Conservation (phyloP, 257 asterid species). For the Solanum chilense region DNA sequence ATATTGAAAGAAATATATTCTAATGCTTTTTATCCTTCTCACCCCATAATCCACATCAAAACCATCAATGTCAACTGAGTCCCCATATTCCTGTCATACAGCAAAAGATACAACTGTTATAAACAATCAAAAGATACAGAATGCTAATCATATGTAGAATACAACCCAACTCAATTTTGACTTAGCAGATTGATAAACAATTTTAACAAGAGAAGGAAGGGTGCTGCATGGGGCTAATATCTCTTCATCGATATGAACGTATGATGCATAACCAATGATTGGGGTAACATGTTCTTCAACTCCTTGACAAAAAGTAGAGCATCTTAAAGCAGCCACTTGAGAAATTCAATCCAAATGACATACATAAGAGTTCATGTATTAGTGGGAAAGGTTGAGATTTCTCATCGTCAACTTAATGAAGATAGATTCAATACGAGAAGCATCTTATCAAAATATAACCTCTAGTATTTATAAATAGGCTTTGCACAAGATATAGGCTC, state of each 20-base stretch:
- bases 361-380: background rate
- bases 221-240: background rate
- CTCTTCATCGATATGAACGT: background rate
- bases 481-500: too few relatives aligned
- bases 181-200: background rate
- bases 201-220: background rate
- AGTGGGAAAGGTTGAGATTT: too few relatives aligned
- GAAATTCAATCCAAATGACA: background rate
- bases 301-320: background rate
- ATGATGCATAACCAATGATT: background rate
- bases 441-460: too few relatives aligned
- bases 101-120: background rate
- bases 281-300: background rate
- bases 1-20: background rate
- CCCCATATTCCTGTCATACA: conserved; percentile 66
- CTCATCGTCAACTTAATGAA: too few relatives aligned
- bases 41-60: conserved; percentile 89
- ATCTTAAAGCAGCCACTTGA: background rate
- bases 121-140: background rate
- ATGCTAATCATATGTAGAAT: background rate
- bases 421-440: too few relatives aligned
- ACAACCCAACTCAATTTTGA: background rate
- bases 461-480: too few relatives aligned
- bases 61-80: conserved; percentile 68
- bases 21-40: conserved; percentile 9